Conservation (phyloP, 2,329 filamentous ascomycete genomes). For the Botrytis pseudocinerea region DNA sequence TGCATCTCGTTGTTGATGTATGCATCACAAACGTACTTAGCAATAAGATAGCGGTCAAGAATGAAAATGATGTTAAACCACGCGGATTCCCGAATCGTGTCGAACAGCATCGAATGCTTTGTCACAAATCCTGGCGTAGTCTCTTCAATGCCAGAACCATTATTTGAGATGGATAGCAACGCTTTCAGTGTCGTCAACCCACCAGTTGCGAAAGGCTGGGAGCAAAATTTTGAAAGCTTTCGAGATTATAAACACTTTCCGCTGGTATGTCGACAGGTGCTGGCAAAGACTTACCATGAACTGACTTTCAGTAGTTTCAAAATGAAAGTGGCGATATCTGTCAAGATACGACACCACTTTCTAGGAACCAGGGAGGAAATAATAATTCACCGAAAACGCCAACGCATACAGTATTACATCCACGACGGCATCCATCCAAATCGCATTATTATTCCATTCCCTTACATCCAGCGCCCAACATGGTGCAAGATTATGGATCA, state of each 20-base stretch:
- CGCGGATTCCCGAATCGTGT: constrained; percentile 37
- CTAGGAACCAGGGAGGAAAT: constrained; percentile 14
- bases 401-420: constrained; percentile 24
- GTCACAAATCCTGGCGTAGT: constrained; percentile 32
- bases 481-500: constrained; percentile 21
- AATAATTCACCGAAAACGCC: constrained; percentile 22
- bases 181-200: constrained; percentile 35
- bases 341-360: constrained; percentile 26
- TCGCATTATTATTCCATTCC: constrained; percentile 23
- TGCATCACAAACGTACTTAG: constrained; percentile 33
- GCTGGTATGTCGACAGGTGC: constrained; percentile 25
- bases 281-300: neutral
- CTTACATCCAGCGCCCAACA: constrained; percentile 25
- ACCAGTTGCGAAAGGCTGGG: constrained; percentile 30
- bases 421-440: constrained; percentile 25
- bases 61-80: constrained; percentile 39
- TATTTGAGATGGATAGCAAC: constrained; percentile 39
- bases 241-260: constrained; percentile 31
- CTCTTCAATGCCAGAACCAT: constrained; percentile 30
- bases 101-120: constrained; percentile 37
- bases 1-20: constrained; percentile 31
- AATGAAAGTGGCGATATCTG: constrained; percentile 30
- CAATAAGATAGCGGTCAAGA: constrained; percentile 36
- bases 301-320: constrained; percentile 31
- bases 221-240: constrained; percentile 33